Base-by-base conservation (phyloP, 2,329 filamentous ascomycete genomes). In the Exophiala bonariae region DNA sequence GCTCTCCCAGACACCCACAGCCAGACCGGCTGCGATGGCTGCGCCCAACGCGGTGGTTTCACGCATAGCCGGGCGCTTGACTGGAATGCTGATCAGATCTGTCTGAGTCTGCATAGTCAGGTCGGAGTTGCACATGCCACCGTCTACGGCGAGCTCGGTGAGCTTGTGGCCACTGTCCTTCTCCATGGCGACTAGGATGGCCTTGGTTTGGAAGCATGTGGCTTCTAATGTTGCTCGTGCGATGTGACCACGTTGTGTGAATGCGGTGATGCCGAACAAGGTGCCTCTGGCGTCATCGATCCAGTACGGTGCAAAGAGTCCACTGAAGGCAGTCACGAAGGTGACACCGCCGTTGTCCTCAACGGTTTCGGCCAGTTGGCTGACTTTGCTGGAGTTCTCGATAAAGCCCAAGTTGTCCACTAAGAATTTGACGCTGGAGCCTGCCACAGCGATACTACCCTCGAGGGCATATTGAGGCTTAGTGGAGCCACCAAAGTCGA, bases 231-330 rank as follows among this genome's bases (percentile, higher is more conserved):
- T 95, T 28, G 90, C 90, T 51, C 90, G 85, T 35, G 89, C 89
- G 59, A 96, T 89, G 66, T 96, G 90, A 13, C 88, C 88, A 59
- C 84, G 84, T 63, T 89, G 79, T 0, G 90, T 96, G 70, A 90
- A 86, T 59, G 91, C 86, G 0, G 89, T 93, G 55, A 95, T 85
- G 38, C 89, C 89, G 60, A 92, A 91, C 46, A 93, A 82, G 4
- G 90, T 95, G 49, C 90, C 90, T 66, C 90, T 86, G 16, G 89
- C 89, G 69, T 95, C 88, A 63, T 95, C 89, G 52, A 95, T 92
- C 90, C 90, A 96, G 68, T 96, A 95, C 0, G 90, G 90, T 1
- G 90, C 90, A 64, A 95, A 95, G 2, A 96, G 78, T 44, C 90
- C 90, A 66, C 86, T 90, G 65, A 96, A 96, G 1, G 90, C 90